phyloP scores from a whole-genome alignment of 257 asterid species.

The Ajuga chamaepitys region DNA sequence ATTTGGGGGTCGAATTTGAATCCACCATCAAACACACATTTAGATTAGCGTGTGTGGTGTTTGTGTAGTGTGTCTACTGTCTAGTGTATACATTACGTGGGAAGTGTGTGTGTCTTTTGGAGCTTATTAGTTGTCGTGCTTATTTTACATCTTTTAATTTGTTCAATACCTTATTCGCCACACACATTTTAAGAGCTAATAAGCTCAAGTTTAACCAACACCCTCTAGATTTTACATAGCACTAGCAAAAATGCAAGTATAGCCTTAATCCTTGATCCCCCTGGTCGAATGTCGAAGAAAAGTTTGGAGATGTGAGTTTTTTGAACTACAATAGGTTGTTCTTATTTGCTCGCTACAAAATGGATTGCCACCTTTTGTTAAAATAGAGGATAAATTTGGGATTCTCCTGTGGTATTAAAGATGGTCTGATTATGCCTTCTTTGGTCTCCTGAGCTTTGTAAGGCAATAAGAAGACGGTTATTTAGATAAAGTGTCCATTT shows the following conservation, averaged over 20 bases:
- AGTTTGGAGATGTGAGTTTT: not conserved
- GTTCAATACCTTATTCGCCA: too few species aligned
- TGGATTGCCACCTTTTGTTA: not conserved
- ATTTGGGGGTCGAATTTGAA: too few species aligned
- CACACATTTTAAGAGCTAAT: too few species aligned
- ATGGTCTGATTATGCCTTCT: not conserved
- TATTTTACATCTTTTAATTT: too few species aligned
- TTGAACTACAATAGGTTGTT: not conserved
- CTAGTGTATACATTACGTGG: too few species aligned
- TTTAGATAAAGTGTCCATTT: not conserved
- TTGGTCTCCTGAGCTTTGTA: not conserved
- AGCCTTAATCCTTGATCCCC: not conserved
- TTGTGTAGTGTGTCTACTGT: too few species aligned
- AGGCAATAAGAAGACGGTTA: not conserved
- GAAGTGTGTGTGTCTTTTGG: too few species aligned
- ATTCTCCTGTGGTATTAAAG: not conserved
- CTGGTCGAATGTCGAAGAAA: not conserved
- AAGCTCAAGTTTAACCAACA: too few species aligned
- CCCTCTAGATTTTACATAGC: not conserved
- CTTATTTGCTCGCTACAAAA: not conserved
- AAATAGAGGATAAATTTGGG: not conserved
- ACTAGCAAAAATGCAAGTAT: not conserved
- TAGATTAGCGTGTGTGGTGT: too few species aligned
- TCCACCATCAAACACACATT: too few species aligned
- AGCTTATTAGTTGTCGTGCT: too few species aligned